Percentiles rank a stretch among this genome's conserved stretches.
Conservation (phyloP, 192 early-diverging fungal genomes). For the Rhizoclosmatium globosum region DNA sequence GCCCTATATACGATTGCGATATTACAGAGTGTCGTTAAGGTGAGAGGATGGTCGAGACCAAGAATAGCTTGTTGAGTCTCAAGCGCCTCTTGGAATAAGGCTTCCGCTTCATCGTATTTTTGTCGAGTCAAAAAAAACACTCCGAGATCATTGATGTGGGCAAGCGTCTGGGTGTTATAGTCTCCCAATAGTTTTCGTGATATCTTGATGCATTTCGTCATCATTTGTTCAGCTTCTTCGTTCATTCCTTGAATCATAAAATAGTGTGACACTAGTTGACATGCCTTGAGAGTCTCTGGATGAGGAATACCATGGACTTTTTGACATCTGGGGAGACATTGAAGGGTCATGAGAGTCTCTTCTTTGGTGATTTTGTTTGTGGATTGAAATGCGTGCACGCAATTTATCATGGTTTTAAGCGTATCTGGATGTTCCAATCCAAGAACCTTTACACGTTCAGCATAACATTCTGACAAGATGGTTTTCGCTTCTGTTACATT, state of each 20-base stretch:
- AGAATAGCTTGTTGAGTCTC: too few relatives aligned
- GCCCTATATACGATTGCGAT: too few relatives aligned
- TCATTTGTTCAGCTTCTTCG: constrained; percentile 9
- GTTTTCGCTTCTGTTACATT: background rate
- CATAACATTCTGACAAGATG: background rate
- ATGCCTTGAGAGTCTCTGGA: too few relatives aligned
- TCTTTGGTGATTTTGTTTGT: background rate
- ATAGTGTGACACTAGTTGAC: too few relatives aligned
- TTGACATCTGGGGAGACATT: too few relatives aligned
- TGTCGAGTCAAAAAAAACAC: constrained; percentile 24
- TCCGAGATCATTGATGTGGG: constrained; percentile 16
- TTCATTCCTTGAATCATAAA: too few relatives aligned
- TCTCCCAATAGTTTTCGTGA: too few relatives aligned
- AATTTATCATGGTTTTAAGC: background rate
- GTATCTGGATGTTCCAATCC: background rate
- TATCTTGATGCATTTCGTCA: background rate
- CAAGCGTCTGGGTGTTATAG: constrained; percentile 1
- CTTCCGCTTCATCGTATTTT: constrained; percentile 31
- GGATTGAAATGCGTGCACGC: background rate
- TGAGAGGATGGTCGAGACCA: too few relatives aligned
- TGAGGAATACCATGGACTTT: too few relatives aligned
- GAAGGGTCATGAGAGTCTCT: too few relatives aligned
- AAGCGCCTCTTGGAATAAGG: too few relatives aligned
- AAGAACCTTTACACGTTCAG: background rate
- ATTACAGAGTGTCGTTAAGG: too few relatives aligned